Evolutionary conservation across 2,329 filamentous ascomycete species (phyloP), one percentile per base, ranked within the genome.

Genomic region (Dactylellina drechsleri): DNA sequence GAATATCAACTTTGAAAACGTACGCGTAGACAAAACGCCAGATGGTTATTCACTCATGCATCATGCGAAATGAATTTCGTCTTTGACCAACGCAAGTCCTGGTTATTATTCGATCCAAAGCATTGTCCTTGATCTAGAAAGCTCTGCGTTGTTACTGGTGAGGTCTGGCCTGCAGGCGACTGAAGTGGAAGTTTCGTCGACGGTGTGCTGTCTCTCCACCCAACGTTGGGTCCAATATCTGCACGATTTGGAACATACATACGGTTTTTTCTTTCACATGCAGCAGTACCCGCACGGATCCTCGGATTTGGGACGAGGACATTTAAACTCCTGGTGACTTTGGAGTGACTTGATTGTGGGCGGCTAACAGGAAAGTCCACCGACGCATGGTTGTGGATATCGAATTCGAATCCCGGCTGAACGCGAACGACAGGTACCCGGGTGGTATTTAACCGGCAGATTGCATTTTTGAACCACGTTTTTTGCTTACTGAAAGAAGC

Each of bases 261-360:
- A 18, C 50, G 49, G 40, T 57, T 31, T 20, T 23, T 23, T 23
- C 23, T 4, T 23, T 59, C 45, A 43, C 50, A 52, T 74, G 70
- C 70, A 74, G 70, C 56, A 40, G 53, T 60, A 74, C 26, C 70
- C 70, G 70, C 70, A 74, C 70, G 70, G 70, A 67, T 74, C 70
- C 70, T 74, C 52, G 67, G 62, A 13, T 64, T 74, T 74, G 70
- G 70, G 70, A 59, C 68, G 2, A 47, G 28, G 28, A 31, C 49
- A 58, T 52, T 12, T 20, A 20, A 31, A 67, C 56, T 40, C 62
- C 57, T 67, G 57, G 57, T 52, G 57, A 61, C 61, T 67, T 59
- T 58, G 47, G n/a, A 20, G 60, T 60, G 60, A 52, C 45, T 65
- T 59, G 54, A 66, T 60, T 26, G 23, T 43, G 56, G 70, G 60